Percentiles rank a stretch among this genome's conserved stretches.
These are phyloP conservation scores for Leishmania arabica DNA, from an alignment of 208 protist genomes.

Conservation along the genomic window DNA sequence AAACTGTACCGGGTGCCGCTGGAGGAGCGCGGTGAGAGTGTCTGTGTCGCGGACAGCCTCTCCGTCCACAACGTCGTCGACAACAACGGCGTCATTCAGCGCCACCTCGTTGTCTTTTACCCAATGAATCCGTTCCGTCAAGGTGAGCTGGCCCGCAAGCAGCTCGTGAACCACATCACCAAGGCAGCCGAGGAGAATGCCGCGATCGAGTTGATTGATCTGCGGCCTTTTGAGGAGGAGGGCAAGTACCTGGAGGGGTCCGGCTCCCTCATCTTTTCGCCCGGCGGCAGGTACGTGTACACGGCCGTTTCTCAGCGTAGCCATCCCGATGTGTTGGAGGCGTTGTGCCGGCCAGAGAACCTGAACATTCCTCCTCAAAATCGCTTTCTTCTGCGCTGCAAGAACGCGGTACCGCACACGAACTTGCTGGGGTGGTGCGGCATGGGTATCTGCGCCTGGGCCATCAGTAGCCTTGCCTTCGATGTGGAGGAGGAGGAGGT, in stretches of 20 bases:
- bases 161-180: conserved; percentile 52
- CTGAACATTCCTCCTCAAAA: conserved; percentile 70
- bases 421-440: conserved; percentile 80
- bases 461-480: conserved; percentile 55
- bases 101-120: conserved; percentile 72
- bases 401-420: conserved; percentile 56
- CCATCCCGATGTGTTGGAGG: conserved; percentile 59
- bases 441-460: conserved; percentile 79
- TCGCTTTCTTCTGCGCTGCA: conserved; percentile 55
- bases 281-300: conserved; percentile 71
- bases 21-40: conserved; percentile 44
- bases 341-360: conserved; percentile 62
- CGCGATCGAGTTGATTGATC: conserved; percentile 62
- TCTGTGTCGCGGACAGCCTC: conserved; percentile 54
- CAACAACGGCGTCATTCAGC: conserved; percentile 47
- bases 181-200: conserved; percentile 24
- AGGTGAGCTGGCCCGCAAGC: conserved; percentile 53
- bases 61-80: conserved; percentile 78
- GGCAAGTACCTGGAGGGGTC: conserved; percentile 65
- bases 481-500: conserved; percentile 48
- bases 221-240: conserved; percentile 53
- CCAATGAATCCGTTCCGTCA: conserved; percentile 60
- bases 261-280: conserved; percentile 62
- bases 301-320: conserved; percentile 60
- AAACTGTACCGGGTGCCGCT: conserved; percentile 28